Evolutionary conservation across 805 yeast species (phyloP), one percentile per base, ranked within the genome.

Genomic region (Metschnikowia aberdeeniae): DNA sequence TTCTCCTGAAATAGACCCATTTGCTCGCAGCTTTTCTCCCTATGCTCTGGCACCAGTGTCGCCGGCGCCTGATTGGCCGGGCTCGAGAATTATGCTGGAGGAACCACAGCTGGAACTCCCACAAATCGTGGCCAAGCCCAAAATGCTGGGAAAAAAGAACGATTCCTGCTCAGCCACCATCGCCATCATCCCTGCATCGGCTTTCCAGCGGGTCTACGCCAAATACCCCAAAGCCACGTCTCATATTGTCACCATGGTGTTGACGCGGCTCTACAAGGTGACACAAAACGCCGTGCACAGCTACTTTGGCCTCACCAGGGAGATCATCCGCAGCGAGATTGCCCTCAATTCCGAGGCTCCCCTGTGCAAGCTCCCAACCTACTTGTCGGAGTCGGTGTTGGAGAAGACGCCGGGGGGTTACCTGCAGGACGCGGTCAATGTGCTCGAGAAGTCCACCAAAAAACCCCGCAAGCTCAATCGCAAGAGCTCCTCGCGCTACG

Each of bases 161-260:
- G 40, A 47, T 2, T 45, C 57, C n/a, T 22, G 22, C 29, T 57
- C 55, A 34, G 86, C 95, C 29, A 90, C 98, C 0, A 85, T 92
- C 43, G 96, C 98, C 0, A 85, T 92, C 31, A 90, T 92, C 12
- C 99, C 99, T 0, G 80, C 83, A 1, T 82, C 80, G 42, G 86
- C 97, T 0, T 93, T 92, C 55, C 75, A 78, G 44, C 71, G 85
- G 43, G 75, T 92, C 33, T 83, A 86, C 6, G 60, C 70, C 27
- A 86, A 82, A 55, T 88, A 82, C 59, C 98, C 98, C 5, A 80
- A 86, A 51, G 87, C 96, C 0, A 84, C 97, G 0, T 87, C 97
- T 0, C 97, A 90, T 62, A 90, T 93, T 27, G 92, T 92, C 11
- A 96, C 95, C 56, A 89, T 92, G 80, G 88, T 92, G 20, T 67